Conservation (phyloP, 2,329 filamentous ascomycete genomes). For the Xylaria sp. region DNA sequence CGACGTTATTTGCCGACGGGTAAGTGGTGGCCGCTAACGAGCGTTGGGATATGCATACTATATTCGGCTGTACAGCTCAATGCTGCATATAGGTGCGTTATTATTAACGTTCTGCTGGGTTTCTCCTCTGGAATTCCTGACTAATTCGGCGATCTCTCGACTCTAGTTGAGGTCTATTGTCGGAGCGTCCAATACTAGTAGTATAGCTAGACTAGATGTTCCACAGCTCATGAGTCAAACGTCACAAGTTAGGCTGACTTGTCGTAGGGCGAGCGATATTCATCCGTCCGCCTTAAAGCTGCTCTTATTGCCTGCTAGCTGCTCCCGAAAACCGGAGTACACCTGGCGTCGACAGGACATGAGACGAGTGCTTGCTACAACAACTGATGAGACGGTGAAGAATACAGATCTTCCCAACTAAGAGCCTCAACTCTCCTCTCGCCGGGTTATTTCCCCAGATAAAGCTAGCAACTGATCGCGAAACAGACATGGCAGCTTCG, state of each 20-base stretch:
- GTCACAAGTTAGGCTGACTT: slow-evolving; percentile 14
- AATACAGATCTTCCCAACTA: neutral
- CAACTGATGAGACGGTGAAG: slow-evolving; percentile 7
- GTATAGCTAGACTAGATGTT: slow-evolving; percentile 6
- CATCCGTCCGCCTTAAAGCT: slow-evolving; percentile 3
- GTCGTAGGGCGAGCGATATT: slow-evolving; percentile 5
- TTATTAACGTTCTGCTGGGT: slow-evolving; percentile 30
- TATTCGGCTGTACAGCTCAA: slow-evolving; percentile 37
- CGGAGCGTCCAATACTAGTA: neutral
- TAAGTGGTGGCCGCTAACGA: slow-evolving; percentile 35
- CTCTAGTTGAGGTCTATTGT: slow-evolving; percentile 12
- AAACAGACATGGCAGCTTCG: slow-evolving; percentile 38
- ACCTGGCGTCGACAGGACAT: slow-evolving; percentile 13
- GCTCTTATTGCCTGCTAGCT: neutral
- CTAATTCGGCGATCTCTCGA: slow-evolving; percentile 26
- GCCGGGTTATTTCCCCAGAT: neutral
- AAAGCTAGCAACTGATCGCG: slow-evolving; percentile 17
- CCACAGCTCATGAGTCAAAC: slow-evolving; percentile 32
- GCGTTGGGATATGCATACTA: slow-evolving; percentile 37
- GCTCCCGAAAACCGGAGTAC: neutral
- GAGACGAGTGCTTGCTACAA: slow-evolving; percentile 10
- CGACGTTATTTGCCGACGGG: slow-evolving; percentile 35
- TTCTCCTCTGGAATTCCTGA: slow-evolving; percentile 17
- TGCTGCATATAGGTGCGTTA: slow-evolving; percentile 35
- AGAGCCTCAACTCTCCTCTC: slow-evolving; percentile 8